These are phyloP conservation scores for Dendrobium officinale DNA, from an alignment of 106 monocot species.

Conservation along the genomic window DNA sequence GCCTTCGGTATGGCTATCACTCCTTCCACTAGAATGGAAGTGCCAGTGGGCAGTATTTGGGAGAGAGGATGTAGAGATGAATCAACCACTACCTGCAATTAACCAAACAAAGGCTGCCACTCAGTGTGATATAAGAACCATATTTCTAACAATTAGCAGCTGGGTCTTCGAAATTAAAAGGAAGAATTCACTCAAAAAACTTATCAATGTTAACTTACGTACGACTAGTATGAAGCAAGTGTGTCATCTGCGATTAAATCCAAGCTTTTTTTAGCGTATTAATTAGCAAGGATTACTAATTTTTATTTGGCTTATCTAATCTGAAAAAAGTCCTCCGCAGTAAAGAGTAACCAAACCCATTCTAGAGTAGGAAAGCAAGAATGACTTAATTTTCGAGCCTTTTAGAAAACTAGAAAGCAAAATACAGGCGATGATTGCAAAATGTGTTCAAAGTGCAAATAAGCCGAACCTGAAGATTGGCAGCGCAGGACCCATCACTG, in stretches of 20 bases:
- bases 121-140: not conserved
- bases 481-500: constrained; percentile 70
- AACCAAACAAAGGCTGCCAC: not conserved
- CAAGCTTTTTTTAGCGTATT: not conserved
- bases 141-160: not conserved
- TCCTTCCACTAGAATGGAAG: constrained; percentile 68
- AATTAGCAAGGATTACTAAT: too few species aligned
- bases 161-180: not conserved
- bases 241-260: not conserved
- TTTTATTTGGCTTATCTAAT: not conserved
- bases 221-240: not conserved
- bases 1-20: constrained; percentile 21
- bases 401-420: not conserved
- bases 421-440: not conserved
- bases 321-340: not conserved
- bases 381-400: not conserved
- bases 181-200: not conserved
- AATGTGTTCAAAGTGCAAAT: not conserved
- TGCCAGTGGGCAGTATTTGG: constrained; percentile 42
- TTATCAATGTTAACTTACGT: constrained; percentile 2
- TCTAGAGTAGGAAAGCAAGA: not conserved
- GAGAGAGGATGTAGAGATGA: constrained; percentile 36
- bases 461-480: constrained; percentile 53
- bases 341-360: not conserved
- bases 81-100: constrained; percentile 48